A percentile compares a stretch with the other conserved stretches of the same genome.
phyloP scores from a whole-genome alignment of 2,329 filamentous ascomycete genomes.

The Fusarium sp. region DNA sequence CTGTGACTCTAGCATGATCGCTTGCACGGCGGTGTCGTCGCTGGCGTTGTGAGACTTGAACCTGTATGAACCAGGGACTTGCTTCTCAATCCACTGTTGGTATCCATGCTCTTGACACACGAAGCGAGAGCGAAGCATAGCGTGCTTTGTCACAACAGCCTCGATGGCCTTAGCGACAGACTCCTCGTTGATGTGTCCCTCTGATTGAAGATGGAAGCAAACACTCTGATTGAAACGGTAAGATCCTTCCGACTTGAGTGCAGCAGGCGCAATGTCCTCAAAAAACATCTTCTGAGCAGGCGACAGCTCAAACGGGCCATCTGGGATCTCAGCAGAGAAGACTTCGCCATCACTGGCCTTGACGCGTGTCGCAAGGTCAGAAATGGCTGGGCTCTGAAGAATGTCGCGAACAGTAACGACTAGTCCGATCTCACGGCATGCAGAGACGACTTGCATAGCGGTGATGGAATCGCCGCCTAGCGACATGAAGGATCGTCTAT shows the following conservation, averaged over 20 bases:
- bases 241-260: not conserved
- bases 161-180: not conserved
- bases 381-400: not conserved
- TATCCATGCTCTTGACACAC: not conserved
- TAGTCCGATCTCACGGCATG: not conserved
- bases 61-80: not conserved
- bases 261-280: not conserved
- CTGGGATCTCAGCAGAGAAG: not conserved
- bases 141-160: not conserved
- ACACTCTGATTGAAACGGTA: not conserved
- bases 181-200: accelerated
- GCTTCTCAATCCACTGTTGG: not conserved
- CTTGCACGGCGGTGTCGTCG: not conserved
- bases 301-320: not conserved
- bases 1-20: not conserved
- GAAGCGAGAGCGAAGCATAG: not conserved
- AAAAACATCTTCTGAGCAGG: not conserved
- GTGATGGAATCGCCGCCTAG: not conserved
- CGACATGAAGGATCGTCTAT: not conserved
- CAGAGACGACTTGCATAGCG: not conserved
- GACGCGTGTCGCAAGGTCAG: not conserved
- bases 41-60: not conserved
- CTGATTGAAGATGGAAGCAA: not conserved
- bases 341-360: not conserved
- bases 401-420: not conserved